phyloP scores from a whole-genome alignment of 345 rosid genomes.

The Citrus trifoliata region DNA sequence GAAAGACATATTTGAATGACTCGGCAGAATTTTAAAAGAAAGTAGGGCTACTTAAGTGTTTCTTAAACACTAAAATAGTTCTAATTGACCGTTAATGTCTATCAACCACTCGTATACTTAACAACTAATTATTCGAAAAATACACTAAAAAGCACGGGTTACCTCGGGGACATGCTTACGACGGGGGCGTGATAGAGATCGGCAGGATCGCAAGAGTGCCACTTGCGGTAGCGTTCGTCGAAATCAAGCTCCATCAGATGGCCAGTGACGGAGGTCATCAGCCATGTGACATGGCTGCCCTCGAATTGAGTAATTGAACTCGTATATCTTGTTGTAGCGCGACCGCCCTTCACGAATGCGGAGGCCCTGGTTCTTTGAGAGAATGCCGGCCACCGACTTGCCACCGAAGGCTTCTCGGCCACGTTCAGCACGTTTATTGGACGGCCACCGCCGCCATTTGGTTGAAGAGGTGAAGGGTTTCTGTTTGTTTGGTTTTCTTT shows the following conservation, averaged over 20 bases:
- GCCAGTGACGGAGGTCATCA: conserved; percentile 93
- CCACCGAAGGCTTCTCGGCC: conserved; percentile 99
- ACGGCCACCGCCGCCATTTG: conserved; percentile 50
- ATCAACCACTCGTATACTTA: background rate
- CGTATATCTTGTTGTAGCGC: conserved; percentile 87
- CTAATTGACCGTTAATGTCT: no score
- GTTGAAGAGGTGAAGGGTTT: conserved; percentile 2
- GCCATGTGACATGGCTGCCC: conserved; percentile 89
- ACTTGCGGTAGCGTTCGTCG: conserved; percentile 86
- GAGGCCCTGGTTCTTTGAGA: conserved; percentile 61
- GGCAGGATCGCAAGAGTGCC: conserved; percentile 95
- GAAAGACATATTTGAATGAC: background rate
- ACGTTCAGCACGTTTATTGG: conserved; percentile 69
- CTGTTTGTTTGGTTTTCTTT: conserved; percentile 1
- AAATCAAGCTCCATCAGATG: conserved; percentile 95
- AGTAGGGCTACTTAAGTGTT: background rate
- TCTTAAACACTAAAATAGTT: no score
- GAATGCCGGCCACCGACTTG: conserved; percentile 79
- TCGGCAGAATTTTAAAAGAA: background rate
- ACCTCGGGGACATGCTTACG: conserved; percentile 89
- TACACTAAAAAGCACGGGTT: background rate
- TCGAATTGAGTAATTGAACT: conserved; percentile 76
- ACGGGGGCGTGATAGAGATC: conserved; percentile 82
- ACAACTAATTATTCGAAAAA: background rate
- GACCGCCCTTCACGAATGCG: conserved; percentile 88